Conservation (phyloP, 2,329 filamentous ascomycete genomes). For the Venturia oleaginea region DNA sequence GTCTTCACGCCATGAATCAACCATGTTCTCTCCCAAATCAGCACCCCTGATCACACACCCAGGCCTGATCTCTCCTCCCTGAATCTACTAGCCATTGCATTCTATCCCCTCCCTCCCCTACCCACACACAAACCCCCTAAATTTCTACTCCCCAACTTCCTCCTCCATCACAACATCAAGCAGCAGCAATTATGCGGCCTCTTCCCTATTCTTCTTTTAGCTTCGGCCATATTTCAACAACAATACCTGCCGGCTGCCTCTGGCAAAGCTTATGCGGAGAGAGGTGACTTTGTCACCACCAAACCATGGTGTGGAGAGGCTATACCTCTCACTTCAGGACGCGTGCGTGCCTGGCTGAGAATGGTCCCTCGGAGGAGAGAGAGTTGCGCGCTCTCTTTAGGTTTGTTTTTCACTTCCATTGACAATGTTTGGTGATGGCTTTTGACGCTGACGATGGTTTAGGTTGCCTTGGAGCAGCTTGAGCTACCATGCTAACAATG, state of each 20-base stretch:
- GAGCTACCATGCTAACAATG: too few species aligned
- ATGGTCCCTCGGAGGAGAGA: not conserved
- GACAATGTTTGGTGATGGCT: too few species aligned
- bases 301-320: not conserved
- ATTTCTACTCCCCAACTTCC: not conserved
- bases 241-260: not conserved
- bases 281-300: not conserved
- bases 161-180: not conserved
- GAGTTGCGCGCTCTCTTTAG: too few species aligned
- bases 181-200: not conserved
- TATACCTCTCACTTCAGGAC: not conserved
- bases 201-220: not conserved
- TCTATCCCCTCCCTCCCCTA: not conserved
- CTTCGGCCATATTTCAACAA: not conserved
- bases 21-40: not conserved
- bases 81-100: not conserved
- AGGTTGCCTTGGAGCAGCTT: too few species aligned
- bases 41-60: not conserved
- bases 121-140: not conserved
- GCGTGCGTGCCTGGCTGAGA: not conserved
- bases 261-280: not conserved
- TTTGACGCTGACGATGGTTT: too few species aligned
- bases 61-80: too few species aligned
- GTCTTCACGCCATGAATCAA: not conserved
- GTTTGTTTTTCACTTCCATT: too few species aligned